phyloP scores from a whole-genome alignment of 1,284 basidiomycete species.

The Sporisorium graminicola region DNA sequence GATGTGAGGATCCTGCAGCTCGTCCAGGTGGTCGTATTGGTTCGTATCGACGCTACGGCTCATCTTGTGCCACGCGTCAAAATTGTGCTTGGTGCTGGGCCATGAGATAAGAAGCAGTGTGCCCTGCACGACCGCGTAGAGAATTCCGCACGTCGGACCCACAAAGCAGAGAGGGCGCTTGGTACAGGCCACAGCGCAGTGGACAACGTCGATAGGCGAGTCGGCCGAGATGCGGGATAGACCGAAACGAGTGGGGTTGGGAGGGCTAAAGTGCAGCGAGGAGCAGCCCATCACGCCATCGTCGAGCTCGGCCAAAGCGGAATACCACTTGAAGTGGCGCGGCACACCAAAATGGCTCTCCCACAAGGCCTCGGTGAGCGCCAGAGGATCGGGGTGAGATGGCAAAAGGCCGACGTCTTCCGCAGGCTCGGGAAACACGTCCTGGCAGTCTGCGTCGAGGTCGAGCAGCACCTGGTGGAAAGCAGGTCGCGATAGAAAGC shows the following conservation, averaged over 20 bases:
- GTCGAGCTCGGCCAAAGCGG: not conserved
- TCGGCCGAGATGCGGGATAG: slow-evolving; percentile 7
- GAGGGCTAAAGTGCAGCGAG: slow-evolving; percentile 3
- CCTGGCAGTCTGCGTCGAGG: slow-evolving; percentile 9
- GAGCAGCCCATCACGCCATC: slow-evolving; percentile 12
- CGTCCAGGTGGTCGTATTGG: slow-evolving; percentile 16
- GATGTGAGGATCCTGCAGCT: slow-evolving; percentile 20
- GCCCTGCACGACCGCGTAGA: slow-evolving; percentile 34
- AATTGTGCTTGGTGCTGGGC: slow-evolving; percentile 28
- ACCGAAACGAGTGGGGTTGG: slow-evolving; percentile 6
- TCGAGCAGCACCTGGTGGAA: slow-evolving; percentile 29
- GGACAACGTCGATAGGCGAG: slow-evolving; percentile 5
- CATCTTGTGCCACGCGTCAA: slow-evolving; percentile 14
- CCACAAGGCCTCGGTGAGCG: slow-evolving; percentile 32
- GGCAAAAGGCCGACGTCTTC: slow-evolving; percentile 13
- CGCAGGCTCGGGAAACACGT: slow-evolving; percentile 4
- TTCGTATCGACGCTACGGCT: slow-evolving; percentile 3
- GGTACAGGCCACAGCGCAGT: slow-evolving; percentile 31
- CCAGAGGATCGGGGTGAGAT: not conserved
- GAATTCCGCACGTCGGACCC: slow-evolving; percentile 17
- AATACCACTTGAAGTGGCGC: slow-evolving; percentile 18
- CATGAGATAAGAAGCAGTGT: slow-evolving; percentile 32
- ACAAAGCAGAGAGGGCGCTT: slow-evolving; percentile 15
- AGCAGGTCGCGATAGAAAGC: slow-evolving; percentile 26
- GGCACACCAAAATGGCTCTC: slow-evolving; percentile 33